Conservation (phyloP, 2,329 filamentous ascomycete genomes). For the Tothia fuscella region DNA sequence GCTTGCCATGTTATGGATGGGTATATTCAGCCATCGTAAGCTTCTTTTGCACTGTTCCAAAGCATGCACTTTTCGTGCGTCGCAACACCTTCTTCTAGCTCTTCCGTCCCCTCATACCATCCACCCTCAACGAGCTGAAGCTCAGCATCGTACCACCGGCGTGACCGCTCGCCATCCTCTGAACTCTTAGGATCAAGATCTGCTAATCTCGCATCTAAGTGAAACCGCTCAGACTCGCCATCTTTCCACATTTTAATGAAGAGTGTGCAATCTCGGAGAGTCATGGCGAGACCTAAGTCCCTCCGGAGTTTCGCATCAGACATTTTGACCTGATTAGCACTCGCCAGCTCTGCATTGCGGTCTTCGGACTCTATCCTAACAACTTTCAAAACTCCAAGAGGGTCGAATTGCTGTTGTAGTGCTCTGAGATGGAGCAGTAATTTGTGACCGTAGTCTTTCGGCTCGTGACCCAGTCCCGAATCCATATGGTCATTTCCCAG, state of each 20-base stretch:
- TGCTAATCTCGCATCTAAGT: conserved; percentile 43
- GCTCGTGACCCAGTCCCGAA: too few relatives aligned
- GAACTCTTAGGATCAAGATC: conserved; percentile 69
- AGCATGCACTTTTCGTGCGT: too few relatives aligned
- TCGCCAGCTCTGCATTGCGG: too few relatives aligned
- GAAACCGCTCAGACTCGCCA: background rate
- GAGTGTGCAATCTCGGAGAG: conserved; percentile 65
- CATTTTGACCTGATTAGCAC: too few relatives aligned
- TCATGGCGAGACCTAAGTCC: conserved; percentile 65
- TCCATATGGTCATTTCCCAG: too few relatives aligned
- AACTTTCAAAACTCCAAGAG: conserved; percentile 1
- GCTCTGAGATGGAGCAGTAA: background rate
- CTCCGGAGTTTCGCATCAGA: too few relatives aligned
- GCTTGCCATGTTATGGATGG: too few relatives aligned
- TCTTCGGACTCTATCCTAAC: too few relatives aligned
- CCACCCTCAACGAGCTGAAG: conserved; percentile 50
- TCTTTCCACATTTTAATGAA: conserved; percentile 46
- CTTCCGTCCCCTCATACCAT: conserved; percentile 45
- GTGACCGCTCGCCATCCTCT: conserved; percentile 39
- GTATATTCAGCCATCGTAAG: too few relatives aligned
- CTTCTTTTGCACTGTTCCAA: too few relatives aligned
- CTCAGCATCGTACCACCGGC: conserved; percentile 57
- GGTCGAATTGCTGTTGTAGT: conserved; percentile 2
- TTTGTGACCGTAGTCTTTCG: background rate
- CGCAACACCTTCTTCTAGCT: too few relatives aligned